Evolutionary conservation across 2,329 filamentous ascomycete genomes (phyloP), one percentile per base, ranked within the genome.

Genomic region (Didymella glomerata): DNA sequence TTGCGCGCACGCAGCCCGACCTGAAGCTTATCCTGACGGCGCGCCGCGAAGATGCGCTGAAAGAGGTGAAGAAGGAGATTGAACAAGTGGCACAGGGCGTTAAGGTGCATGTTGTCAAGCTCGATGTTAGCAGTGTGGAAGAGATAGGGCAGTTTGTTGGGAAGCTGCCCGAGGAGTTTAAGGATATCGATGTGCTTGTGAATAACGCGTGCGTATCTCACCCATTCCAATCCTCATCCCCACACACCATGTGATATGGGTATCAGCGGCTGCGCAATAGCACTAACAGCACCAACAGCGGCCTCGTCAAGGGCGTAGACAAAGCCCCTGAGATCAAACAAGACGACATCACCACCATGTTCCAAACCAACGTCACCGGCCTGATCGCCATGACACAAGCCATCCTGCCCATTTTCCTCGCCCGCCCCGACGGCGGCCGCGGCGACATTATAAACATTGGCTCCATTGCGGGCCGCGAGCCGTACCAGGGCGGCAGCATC

Each of bases 371-470:
- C 76, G 93, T 98, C 51, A 95, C 90, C 2, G 95, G 95, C 27
- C 84, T 99, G 32, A 95, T 99, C 82, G 91, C 94, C 82, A 92
- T 98, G 90, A 98, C 95, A 0, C 95, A 99, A 82, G 91, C 91
- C 45, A 83, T 97, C 60, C 80, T 98, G 18, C 88, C 91, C 51
- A 88, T 93, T 75, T 96, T 93, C 84, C 90, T 92, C 78, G 83
- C 86, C 68, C 73, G 82, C 65, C 61, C 79, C 22, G 84, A 94
- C 56, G 89, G 90, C 59, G 93, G 93, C 57, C 82, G 85, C 42
- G 94, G 94, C 69, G 95, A 98, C 76, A 93, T 99, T 76, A 96
- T 99, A 81, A 98, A 97, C 75, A 88, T 97, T 72, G 93, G 93
- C 62, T 93, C 89, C 67, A 93, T 97, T 73, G 93, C 93, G n/a